Conservation (phyloP, 2,329 filamentous ascomycete species). For the Xylariales sp. region DNA sequence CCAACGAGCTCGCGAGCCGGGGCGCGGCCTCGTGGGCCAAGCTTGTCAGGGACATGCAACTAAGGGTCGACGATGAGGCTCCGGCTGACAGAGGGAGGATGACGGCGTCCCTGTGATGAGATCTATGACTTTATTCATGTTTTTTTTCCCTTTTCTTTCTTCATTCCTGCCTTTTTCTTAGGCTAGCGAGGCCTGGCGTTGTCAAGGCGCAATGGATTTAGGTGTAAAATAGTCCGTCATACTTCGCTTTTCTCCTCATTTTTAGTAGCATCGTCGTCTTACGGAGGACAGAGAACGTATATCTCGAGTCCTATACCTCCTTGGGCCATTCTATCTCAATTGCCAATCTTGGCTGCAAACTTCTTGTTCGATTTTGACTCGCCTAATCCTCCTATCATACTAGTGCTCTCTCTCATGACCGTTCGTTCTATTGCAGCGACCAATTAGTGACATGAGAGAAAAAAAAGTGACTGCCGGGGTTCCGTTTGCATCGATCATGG, state of each 20-base stretch:
- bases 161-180: neutral
- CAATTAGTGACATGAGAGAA: neutral
- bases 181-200: constrained; percentile 24
- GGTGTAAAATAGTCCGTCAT: neutral
- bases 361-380: neutral
- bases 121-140: neutral
- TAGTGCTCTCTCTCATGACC: neutral
- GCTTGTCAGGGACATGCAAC: constrained; percentile 48
- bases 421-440: neutral
- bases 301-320: neutral
- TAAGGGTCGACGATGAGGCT: constrained; percentile 38
- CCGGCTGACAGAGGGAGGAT: constrained; percentile 31
- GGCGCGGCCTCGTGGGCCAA: constrained; percentile 49
- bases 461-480: too few species aligned
- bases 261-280: neutral
- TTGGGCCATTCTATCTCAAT: too few species aligned
- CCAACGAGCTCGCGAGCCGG: constrained; percentile 57
- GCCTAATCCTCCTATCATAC: too few species aligned
- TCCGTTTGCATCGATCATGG: neutral
- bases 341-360: neutral
- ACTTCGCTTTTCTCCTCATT: neutral
- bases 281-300: neutral
- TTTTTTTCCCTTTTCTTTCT: neutral
- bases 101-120: constrained; percentile 41
- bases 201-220: constrained; percentile 8